These are phyloP conservation scores for Rhizopogon salebrosus DNA, from an alignment of 768 basidiomycete species.

Conservation along the genomic window DNA sequence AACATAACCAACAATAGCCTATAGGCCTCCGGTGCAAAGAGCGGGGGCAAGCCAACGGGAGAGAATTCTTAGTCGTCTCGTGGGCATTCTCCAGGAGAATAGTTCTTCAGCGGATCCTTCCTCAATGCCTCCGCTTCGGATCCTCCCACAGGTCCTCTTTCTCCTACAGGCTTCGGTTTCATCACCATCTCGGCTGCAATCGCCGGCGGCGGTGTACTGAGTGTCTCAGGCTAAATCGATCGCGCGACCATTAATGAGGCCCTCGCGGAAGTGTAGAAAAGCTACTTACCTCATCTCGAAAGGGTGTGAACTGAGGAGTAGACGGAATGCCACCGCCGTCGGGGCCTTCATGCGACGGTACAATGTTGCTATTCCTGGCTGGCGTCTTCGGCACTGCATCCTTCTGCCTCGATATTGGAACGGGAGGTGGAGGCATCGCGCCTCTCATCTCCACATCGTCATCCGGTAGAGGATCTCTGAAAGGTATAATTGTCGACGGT, in stretches of 20 bases:
- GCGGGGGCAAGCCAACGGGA: neutral
- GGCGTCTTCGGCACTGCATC: conserved; percentile 29
- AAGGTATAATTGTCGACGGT: conserved; percentile 56
- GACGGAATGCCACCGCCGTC: conserved; percentile 30
- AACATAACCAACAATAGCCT: neutral
- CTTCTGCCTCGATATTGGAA: conserved; percentile 24
- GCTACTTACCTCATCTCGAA: conserved; percentile 60
- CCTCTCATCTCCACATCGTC: conserved; percentile 19
- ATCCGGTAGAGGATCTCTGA: conserved; percentile 54
- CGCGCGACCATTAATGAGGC: conserved; percentile 1
- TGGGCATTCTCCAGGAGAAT: conserved; percentile 28
- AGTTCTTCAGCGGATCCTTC: conserved; percentile 80
- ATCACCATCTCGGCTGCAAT: conserved; percentile 55
- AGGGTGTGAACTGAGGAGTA: conserved; percentile 64
- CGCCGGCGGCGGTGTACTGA: conserved; percentile 24
- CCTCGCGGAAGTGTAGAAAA: neutral
- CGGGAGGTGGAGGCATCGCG: conserved; percentile 32
- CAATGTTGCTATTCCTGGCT: conserved; percentile 27
- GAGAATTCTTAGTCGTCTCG: conserved; percentile 17
- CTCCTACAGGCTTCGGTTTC: conserved; percentile 52
- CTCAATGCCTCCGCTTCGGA: conserved; percentile 76
- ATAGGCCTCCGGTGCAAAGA: neutral
- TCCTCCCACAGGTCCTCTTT: conserved; percentile 36
- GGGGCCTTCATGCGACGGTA: conserved; percentile 35
- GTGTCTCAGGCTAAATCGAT: conserved; percentile 15